Conservation (phyloP, 176 grass and related monocot genomes). For the Bonia amplexicaulis region DNA sequence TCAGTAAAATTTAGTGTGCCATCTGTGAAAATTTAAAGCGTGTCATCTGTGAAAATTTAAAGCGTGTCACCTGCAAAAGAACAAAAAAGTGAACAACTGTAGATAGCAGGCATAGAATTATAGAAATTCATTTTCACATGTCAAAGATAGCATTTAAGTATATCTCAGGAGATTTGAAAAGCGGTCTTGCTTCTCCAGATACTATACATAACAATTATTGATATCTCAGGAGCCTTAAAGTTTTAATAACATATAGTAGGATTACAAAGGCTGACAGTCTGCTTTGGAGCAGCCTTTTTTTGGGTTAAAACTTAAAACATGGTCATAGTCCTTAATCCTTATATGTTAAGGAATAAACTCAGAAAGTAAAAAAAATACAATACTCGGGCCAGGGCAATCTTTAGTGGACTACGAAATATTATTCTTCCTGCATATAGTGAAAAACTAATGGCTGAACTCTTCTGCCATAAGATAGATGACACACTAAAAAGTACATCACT, state of each 20-base stretch:
- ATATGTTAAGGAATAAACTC: not conserved
- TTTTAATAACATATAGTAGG: not conserved
- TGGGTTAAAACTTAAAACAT: not conserved
- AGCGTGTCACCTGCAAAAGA: too few relatives aligned
- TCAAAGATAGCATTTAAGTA: conserved; percentile 96
- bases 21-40: too few relatives aligned
- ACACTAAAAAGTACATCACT: too few relatives aligned
- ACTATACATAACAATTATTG: too few relatives aligned
- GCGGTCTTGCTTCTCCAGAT: conserved; percentile 56
- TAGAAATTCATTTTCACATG: conserved; percentile 52
- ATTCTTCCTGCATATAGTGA: not conserved
- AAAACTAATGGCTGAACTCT: not conserved
- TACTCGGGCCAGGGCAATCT: not conserved
- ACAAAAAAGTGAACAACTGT: too few relatives aligned
- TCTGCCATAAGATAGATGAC: conserved; percentile 6
- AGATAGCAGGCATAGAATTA: not conserved
- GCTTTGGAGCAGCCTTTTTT: not conserved
- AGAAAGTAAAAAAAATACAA: not conserved
- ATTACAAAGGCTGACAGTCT: not conserved
- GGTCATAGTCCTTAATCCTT: not conserved
- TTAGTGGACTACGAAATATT: not conserved
- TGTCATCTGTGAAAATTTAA: too few relatives aligned
- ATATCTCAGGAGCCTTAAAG: not conserved
- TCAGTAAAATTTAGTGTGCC: too few relatives aligned
- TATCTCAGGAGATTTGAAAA: conserved; percentile 81